A percentile compares a stretch with the other conserved stretches of the same genome.
These are phyloP conservation scores for Phytophthora podocarpi DNA, from an alignment of 352 stramenopile genomes.

Conservation along the genomic window DNA sequence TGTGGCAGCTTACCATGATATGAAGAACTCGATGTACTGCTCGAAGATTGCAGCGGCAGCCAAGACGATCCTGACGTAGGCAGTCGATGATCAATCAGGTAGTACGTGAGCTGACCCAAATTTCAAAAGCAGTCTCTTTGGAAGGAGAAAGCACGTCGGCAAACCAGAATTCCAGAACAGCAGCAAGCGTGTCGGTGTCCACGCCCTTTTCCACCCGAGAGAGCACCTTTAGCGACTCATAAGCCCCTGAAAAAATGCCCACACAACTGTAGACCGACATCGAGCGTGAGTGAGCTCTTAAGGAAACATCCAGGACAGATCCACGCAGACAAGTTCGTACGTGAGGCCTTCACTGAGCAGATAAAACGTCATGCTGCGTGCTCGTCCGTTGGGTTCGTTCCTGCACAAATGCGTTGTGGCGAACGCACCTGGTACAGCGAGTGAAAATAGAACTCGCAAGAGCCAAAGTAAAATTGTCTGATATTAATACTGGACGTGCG, in stretches of 20 bases:
- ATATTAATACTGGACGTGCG: not conserved
- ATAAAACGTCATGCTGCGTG: constrained; percentile 64
- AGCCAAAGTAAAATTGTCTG: not conserved
- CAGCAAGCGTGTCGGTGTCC: constrained; percentile 49
- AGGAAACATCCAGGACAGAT: not conserved
- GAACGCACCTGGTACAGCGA: not conserved
- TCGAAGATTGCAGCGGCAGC: constrained; percentile 58
- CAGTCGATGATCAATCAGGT: too few relatives aligned
- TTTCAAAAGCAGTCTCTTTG: not conserved
- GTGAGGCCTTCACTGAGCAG: constrained; percentile 72
- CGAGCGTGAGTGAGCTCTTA: not conserved
- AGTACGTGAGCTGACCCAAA: not conserved
- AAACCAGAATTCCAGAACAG: constrained; percentile 72
- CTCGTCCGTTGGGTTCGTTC: constrained; percentile 2
- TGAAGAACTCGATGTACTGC: constrained; percentile 72
- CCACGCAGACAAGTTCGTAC: constrained; percentile 30
- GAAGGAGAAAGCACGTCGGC: not conserved
- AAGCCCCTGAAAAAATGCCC: constrained; percentile 61
- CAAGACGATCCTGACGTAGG: constrained; percentile 61
- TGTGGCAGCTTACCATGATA: constrained; percentile 49
- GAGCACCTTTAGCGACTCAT: constrained; percentile 77
- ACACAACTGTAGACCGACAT: constrained; percentile 42
- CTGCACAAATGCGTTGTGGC: constrained; percentile 13
- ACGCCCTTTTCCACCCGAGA: constrained; percentile 60
- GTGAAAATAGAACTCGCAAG: constrained; percentile 34